Percentiles rank a stretch among this genome's conserved stretches.
phyloP scores from a whole-genome alignment of 192 early-diverging fungal species.

The Gonapodya prolifera region DNA sequence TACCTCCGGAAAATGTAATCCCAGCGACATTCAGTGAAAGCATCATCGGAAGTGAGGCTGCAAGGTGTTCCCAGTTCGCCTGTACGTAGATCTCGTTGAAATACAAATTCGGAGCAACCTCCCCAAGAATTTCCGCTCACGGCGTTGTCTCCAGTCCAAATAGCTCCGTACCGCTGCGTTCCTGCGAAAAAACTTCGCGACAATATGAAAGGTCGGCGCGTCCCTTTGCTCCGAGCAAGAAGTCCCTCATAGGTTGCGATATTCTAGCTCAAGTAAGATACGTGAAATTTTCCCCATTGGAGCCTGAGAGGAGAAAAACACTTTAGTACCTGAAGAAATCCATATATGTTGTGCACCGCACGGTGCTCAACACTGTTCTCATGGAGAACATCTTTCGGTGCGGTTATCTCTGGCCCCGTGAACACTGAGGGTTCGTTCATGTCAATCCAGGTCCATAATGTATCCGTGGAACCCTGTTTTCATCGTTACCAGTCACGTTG shows the following conservation, averaged over 20 bases:
- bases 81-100: background rate
- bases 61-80: constrained; percentile 79
- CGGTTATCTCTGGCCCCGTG: constrained; percentile 92
- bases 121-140: background rate
- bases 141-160: constrained; percentile 96
- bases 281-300: constrained; percentile 4
- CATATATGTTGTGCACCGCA: constrained; percentile 89
- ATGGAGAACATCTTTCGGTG: constrained; percentile 88
- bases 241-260: constrained; percentile 72
- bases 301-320: background rate
- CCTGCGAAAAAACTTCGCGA: constrained; percentile 95
- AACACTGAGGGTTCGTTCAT: constrained; percentile 99
- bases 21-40: constrained; percentile 76
- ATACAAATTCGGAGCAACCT: background rate
- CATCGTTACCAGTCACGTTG: background rate
- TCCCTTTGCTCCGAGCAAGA: constrained; percentile 21
- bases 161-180: constrained; percentile 84
- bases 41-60: constrained; percentile 74
- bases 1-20: constrained; percentile 72
- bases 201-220: constrained; percentile 79
- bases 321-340: constrained; percentile 54
- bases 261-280: constrained; percentile 9
- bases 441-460: constrained; percentile 93
- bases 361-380: constrained; percentile 83
- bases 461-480: constrained; percentile 63